Evolutionary conservation across 2,329 filamentous ascomycete genomes (phyloP), one percentile per base, ranked within the genome.

Genomic region (Diaporthe longicolla): DNA sequence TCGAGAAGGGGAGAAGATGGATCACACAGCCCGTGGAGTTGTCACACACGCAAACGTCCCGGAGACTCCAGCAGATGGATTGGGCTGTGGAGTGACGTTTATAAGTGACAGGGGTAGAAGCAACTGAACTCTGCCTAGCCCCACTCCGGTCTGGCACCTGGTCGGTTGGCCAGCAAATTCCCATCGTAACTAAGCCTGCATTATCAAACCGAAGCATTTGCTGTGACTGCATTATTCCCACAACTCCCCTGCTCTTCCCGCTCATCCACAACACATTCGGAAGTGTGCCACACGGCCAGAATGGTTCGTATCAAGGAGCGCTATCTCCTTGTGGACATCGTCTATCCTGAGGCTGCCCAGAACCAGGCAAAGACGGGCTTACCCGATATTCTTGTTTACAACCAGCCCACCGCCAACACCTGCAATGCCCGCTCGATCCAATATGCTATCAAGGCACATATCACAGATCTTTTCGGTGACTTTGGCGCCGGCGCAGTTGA

Each of bases 231-330:
- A 43, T 43, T 17, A 15, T 24, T 55, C 15, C 13, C 69, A 63
- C 69, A 54, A 54, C 43, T 70, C 26, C 43, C 8, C 15, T 19
- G n/a, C 26, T 26, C 35, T 9, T 54, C 59, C 24, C 24, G 9
- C 11, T 45, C 19, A 32, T 37, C 24, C 24, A 21, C 63, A 32
- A 19, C 21, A n/a, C 26, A 13, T 45, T 37, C 26, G 8, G 4
- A 15, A 32, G 40, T 24, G n/a, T 45, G 8, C n/a, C 13, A 15
- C 40, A 21, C 17, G 43, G 32, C 37, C 72, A 84, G 57, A 65
- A 98, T 99, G 97, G 97, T 99, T 75, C 94, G 97, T 81, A 91
- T 98, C 78, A 99, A 99, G 84, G 93, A 98, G 83, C 93, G 97
- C 79, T 99, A 99, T 83, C 90, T 99, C 24, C 91, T 98, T n/a